A percentile compares a stretch with the other conserved stretches of the same genome.
phyloP scores from a whole-genome alignment of 2,329 filamentous ascomycete species.

The Coleophoma eucalyptorum region DNA sequence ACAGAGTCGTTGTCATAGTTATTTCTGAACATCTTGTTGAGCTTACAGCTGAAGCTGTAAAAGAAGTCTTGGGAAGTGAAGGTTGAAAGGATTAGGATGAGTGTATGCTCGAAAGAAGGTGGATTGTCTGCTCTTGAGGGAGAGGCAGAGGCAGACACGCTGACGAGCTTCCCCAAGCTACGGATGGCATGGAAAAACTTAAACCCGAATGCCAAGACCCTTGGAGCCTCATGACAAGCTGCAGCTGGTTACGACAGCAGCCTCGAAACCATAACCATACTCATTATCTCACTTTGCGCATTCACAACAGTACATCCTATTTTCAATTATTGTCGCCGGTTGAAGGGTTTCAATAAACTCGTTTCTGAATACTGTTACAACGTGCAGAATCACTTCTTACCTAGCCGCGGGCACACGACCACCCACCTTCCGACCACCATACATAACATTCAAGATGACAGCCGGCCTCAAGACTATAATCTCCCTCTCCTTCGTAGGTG shows the following conservation, averaged over 20 bases:
- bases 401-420: too few relatives aligned
- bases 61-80: not conserved
- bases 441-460: conserved; percentile 42
- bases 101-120: not conserved
- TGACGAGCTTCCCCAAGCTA: conserved; percentile 17
- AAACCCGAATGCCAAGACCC: too few relatives aligned
- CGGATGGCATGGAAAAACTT: not conserved
- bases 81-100: conserved; percentile 4
- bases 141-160: conserved; percentile 20
- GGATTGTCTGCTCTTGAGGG: conserved; percentile 6
- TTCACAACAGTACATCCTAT: too few relatives aligned
- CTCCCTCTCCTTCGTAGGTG: conserved; percentile 85
- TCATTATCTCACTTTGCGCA: not conserved
- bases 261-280: not conserved
- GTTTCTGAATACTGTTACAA: too few relatives aligned
- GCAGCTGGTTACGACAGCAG: not conserved
- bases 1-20: conserved; percentile 99
- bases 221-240: not conserved
- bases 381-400: too few relatives aligned
- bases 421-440: too few relatives aligned
- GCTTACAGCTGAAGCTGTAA: conserved; percentile 12
- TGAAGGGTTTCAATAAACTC: too few relatives aligned
- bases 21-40: conserved; percentile 88
- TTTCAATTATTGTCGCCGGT: too few relatives aligned
- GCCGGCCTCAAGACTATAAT: conserved; percentile 99